Evolutionary conservation across 1,284 basidiomycete species (phyloP), one percentile per base, ranked within the genome.

Genomic region (Malassezia restricta): DNA sequence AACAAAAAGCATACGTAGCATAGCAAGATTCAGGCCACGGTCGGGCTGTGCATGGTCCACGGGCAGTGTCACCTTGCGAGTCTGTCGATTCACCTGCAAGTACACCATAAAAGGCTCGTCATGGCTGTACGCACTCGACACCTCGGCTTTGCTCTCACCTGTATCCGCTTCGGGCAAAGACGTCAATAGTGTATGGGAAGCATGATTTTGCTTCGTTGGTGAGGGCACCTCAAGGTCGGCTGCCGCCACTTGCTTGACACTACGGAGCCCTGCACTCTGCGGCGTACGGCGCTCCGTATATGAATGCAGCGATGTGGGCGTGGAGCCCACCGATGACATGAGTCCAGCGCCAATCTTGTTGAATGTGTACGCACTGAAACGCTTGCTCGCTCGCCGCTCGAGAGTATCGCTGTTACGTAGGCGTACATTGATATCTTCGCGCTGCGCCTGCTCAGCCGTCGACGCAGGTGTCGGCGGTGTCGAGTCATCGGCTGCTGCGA

Each of bases 291-390:
- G 31, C 9, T 35, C 40, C 8, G 24, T 32, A 4, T 40, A 31
- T 11, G 48, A 33, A 24, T 31, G 20, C 9, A 39, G 20, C 5
- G 48, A n/a, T 12, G 41, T 30, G 8, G 48, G 28, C 8, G 38
- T 31, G 11, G 45, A 43, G 9, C 47, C 52, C 5, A 43, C 24
- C 12, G 45, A 39, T 5, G 40, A 24, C 7, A 44, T 31, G 15
- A 49, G 24, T 7, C 52, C 52, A 5, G 67, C 56, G 8, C 87
- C 84, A 83, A 98, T 92, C 76, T 92, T 94, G 61, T 86, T 85
- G 67, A 95, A 87, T 47, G 90, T 88, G 73, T 94, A 98, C 1
- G 86, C 86, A 49, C 90, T 95, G 76, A 92, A 98, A 0, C 92
- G 84, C 71, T 96, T 96, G 27, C 87, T 91, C 3, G 92, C 92